Base-by-base conservation (phyloP, 441 rosid species). In the Populus hybrid region DNA sequence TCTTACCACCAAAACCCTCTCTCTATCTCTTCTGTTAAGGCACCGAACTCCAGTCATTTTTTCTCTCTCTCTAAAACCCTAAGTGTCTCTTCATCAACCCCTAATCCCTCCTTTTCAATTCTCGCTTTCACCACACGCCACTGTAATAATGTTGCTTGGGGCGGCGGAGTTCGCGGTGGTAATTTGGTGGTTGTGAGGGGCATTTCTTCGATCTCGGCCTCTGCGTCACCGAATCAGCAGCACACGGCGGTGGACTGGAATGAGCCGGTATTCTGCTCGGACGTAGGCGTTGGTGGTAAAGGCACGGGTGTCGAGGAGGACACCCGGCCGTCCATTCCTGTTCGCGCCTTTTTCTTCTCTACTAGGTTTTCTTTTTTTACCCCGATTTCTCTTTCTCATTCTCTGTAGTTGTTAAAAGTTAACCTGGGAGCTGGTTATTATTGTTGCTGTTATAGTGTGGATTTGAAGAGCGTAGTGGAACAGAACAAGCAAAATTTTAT, bases 401-500 rank as follows among this genome's bases (percentile, higher is more conserved):
- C 42, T 70, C 35, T 3, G 28, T 57, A 21, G 0, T 32, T 67
- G 23, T 73, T 5, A 16, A 28, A 16, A 28, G 72, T 72, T 9
- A 63, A 32, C 23, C 36, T 38, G 9, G 23, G 6, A 21, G 19
- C 1, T 40, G 28, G 6, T 61, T 21, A 11, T 50, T 35, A 32
- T 67, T 59, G n/a, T 71, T 82, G 42, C 70, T 77, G 71, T 23
- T 78, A 83, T 88, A 95, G 99, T 78, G 98, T 95, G 87, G 95
- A 95, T 87, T 89, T 95, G 94, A 93, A 84, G 86, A 76, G 94
- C 81, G 85, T 95, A 76, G 89, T 92, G 84, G 98, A 91, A 61
- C 91, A 87, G 84, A 93, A 93, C 91, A 93, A 82, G 78, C 89
- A 83, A 76, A 95, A 89, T 84, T 92, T 90, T 72, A 91, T 95